Base-by-base conservation (phyloP, 352 stramenopile genomes). In the Aphanomyces invadans region DNA sequence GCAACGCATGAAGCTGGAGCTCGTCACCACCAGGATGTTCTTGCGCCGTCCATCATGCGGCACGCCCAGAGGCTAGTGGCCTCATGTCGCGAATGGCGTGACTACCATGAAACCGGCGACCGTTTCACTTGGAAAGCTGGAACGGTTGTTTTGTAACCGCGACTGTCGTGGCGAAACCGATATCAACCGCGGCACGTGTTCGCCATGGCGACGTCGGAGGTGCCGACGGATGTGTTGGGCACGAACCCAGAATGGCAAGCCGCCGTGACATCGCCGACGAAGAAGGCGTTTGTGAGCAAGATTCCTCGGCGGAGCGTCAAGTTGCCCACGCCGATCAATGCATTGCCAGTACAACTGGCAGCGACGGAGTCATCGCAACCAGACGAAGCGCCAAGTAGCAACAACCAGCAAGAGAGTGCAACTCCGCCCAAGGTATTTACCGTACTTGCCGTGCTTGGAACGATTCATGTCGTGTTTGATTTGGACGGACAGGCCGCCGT, bases 251-350 rank as follows among this genome's bases (percentile, higher is more conserved):
- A n/a, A 9, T 7, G 4, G 4, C 21, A 15, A 17, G 28, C 4
- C 25, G 31, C 29, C 4, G 17, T 62, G 3, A 28, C 39, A 4
- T 62, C 53, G 3, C 53, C 53, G 23, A 46, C 32, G 12, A 44
- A 46, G 29, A 62, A 62, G 36, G 10, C 29, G 15, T 62, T 62
- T 48, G 53, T 26, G 53, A 62, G 53, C 32, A 62, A 62, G 26
- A 62, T 62, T 48, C 53, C 53, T 21, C 53, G 53, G 53, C 53
- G 53, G n/a, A 44, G 33, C 9, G 53, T 48, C 29, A 32, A 31
- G 49, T 3, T 62, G 17, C 25, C 28, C 7, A 26, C 7, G 25
- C n/a, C 28, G 36, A 7, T 15, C 36, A 7, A 42, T 7, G 7
- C 15, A 42, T 7, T 42, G 36, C 36, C 36, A 21, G 25, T 29